These are phyloP conservation scores for Coriaria nepalensis DNA, from an alignment of 306 rosid genomes.

Conservation along the genomic window DNA sequence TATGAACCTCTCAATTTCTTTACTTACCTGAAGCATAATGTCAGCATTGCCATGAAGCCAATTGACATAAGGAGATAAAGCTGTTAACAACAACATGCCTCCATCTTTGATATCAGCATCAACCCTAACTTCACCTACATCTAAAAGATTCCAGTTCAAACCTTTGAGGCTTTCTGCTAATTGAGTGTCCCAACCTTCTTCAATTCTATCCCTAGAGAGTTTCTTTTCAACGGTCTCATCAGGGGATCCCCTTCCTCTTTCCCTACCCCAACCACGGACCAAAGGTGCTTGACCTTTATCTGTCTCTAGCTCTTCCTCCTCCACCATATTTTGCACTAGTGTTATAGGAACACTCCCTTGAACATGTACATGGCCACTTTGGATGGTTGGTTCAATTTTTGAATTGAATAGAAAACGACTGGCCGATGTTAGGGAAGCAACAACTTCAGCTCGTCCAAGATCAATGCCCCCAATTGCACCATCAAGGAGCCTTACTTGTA, in stretches of 20 bases:
- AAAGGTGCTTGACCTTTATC: slow-evolving; percentile 34
- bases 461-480: slow-evolving; percentile 82
- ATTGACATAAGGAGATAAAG: slow-evolving; percentile 73
- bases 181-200: slow-evolving; percentile 65
- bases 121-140: slow-evolving; percentile 76
- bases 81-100: slow-evolving; percentile 89
- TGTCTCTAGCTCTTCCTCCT: slow-evolving; percentile 41
- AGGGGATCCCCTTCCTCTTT: slow-evolving; percentile 28
- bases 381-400: slow-evolving; percentile 73
- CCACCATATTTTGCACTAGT: slow-evolving; percentile 41
- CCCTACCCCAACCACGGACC: slow-evolving; percentile 65
- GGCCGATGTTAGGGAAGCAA: slow-evolving; percentile 75
- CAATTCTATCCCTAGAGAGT: slow-evolving; percentile 50
- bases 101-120: slow-evolving; percentile 92
- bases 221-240: slow-evolving; percentile 41
- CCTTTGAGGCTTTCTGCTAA: slow-evolving; percentile 77
- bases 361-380: slow-evolving; percentile 75
- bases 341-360: slow-evolving; percentile 85
- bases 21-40: slow-evolving; percentile 67
- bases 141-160: slow-evolving; percentile 64
- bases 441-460: slow-evolving; percentile 86
- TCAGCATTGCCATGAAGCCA: slow-evolving; percentile 97
- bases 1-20: slow-evolving; percentile 10
- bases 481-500: slow-evolving; percentile 91
- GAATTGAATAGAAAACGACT: slow-evolving; percentile 86